Percentiles rank a stretch among this genome's conserved stretches.
These are phyloP conservation scores for Alternaria gaisen DNA, from an alignment of 2,329 filamentous ascomycete genomes.

Conservation along the genomic window DNA sequence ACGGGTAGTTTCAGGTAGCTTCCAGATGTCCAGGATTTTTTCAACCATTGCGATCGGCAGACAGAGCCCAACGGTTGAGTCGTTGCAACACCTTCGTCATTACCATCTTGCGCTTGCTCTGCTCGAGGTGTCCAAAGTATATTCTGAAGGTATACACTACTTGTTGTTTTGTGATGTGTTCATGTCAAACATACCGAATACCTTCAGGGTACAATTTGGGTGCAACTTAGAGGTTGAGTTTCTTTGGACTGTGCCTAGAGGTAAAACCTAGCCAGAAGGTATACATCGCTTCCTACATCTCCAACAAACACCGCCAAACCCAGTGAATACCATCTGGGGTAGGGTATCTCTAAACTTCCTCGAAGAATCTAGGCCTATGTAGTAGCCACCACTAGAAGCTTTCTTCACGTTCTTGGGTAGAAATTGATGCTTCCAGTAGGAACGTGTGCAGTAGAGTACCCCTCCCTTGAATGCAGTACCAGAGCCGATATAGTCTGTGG, in stretches of 20 bases:
- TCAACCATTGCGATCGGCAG: constrained; percentile 7
- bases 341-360: too few relatives aligned
- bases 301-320: background rate
- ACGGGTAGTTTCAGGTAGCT: constrained; percentile 15
- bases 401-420: too few relatives aligned
- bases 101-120: background rate
- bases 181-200: background rate
- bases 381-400: background rate
- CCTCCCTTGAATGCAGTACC: too few relatives aligned
- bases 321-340: background rate
- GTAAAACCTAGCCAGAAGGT: background rate
- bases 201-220: background rate
- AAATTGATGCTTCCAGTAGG: too few relatives aligned
- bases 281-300: background rate
- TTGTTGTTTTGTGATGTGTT: background rate
- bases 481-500: too few relatives aligned
- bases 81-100: background rate
- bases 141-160: background rate
- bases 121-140: background rate
- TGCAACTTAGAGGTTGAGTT: background rate
- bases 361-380: background rate
- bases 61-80: background rate
- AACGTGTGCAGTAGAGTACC: too few relatives aligned
- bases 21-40: constrained; percentile 8
- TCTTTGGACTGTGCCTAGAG: background rate